Base-by-base conservation (phyloP, 2,329 filamentous ascomycete species). In the Boeremia exigua region DNA sequence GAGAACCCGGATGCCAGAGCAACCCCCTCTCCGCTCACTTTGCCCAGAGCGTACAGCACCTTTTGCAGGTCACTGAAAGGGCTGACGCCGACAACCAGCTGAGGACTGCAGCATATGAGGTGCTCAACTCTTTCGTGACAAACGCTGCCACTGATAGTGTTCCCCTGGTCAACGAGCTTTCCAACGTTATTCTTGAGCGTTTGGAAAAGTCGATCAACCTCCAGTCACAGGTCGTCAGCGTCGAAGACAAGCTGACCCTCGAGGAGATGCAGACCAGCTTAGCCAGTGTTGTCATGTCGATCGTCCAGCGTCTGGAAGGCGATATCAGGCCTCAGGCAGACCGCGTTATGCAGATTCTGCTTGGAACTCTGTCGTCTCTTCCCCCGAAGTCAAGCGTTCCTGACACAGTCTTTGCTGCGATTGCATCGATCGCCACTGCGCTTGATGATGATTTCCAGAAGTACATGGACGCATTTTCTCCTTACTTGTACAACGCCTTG, bases 261-360 rank as follows among this genome's bases (percentile, higher is more conserved):
- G 93, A 98, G 75, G 95, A 99, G 78, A 96, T 99, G 86, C 95
- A 98, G 80, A 97, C 93, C 47, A 97, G 93, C 76, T 83, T 99
- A 70, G 89, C 88, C 75, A 96, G 91, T 49, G 95, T 98, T 36
- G 82, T 98, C 45, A 88, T 97, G 78, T 88, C 92, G 44, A 96
- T 98, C 72, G 88, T 98, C 59, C 88, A 92, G 76, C 89, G 95
- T 54, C 83, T 99, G 25, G 95, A 98, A 78, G 88, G 88, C 74
- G 94, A 98, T 74, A 91, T 99, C 65, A 86, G 87, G 60, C 92
- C 94, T 14, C 91, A 94, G 74, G 90, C 92, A 52, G 92, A 99
- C 75, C 88, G 89, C 62, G 96, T 98, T 76, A 99, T 99, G 94
- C 86, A 92, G 68, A 86, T 90, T 46, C 83, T 95, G 53, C 85